Conservation (phyloP, 2,329 filamentous ascomycete species). For the Fusarium floridanum region DNA sequence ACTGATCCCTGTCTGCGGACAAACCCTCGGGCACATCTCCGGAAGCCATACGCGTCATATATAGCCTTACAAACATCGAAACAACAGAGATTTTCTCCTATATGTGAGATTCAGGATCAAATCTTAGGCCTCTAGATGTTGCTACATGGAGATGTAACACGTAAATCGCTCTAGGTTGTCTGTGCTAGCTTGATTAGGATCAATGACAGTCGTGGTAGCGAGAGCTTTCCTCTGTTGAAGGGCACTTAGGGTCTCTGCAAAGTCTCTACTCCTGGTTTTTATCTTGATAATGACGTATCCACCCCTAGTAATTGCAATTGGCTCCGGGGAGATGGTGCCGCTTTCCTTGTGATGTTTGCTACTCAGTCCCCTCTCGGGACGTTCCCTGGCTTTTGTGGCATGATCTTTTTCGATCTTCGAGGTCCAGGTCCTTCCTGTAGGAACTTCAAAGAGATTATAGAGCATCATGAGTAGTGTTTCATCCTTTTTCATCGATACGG, state of each 20-base stretch:
- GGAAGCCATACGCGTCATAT: neutral
- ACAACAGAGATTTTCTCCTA: neutral
- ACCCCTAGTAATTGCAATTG: neutral
- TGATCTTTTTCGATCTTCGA: neutral
- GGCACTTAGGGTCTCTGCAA: neutral
- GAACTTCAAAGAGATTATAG: neutral
- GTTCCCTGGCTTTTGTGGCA: neutral
- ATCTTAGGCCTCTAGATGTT: neutral
- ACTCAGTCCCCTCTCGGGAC: neutral
- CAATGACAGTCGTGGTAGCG: neutral
- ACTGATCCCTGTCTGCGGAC: neutral
- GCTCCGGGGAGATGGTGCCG: neutral
- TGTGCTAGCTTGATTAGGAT: neutral
- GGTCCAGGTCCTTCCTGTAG: neutral
- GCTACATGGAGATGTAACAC: too few relatives aligned
- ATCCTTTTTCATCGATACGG: neutral
- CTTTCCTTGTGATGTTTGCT: neutral
- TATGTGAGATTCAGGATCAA: neutral
- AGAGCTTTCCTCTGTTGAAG: neutral
- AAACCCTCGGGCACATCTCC: neutral
- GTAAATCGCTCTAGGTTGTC: neutral
- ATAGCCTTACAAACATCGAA: neutral
- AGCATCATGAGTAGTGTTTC: neutral
- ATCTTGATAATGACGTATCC: neutral
- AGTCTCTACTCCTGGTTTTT: neutral